Conservation (phyloP, 164 flowering plant genomes). For the Nymphaea thermarum region DNA sequence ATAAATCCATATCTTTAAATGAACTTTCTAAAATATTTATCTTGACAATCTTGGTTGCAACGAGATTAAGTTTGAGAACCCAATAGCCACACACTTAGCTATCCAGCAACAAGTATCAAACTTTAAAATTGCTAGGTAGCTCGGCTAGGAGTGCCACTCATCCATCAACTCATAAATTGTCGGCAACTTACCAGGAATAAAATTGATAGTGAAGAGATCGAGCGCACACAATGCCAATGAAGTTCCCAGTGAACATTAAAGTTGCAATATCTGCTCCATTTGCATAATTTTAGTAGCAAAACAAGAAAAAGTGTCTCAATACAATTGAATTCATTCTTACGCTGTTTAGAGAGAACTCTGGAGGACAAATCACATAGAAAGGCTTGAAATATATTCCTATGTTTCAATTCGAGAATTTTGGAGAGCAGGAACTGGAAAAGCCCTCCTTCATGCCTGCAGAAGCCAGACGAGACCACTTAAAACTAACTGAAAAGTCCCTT, state of each 20-base stretch:
- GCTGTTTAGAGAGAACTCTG: constrained; percentile 35
- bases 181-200: constrained; percentile 64
- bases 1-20: too few species aligned
- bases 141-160: too few species aligned
- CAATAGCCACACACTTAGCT: too few species aligned
- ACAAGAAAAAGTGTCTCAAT: neutral
- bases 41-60: too few species aligned
- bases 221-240: constrained; percentile 82
- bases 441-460: constrained; percentile 85
- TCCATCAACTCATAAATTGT: too few species aligned
- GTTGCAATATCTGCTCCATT: constrained; percentile 57
- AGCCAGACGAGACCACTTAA: neutral
- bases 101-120: too few species aligned
- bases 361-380: constrained; percentile 13
- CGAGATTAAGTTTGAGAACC: too few species aligned
- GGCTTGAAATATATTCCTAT: constrained; percentile 1
- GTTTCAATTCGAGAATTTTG: constrained; percentile 21
- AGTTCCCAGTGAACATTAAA: constrained; percentile 79
- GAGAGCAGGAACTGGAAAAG: constrained; percentile 39
- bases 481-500: too few species aligned
- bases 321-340: constrained; percentile 28
- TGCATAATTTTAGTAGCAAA: neutral
- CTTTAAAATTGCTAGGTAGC: too few species aligned
- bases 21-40: too few species aligned
- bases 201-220: constrained; percentile 92